Percentiles rank a stretch among this genome's conserved stretches.
Conservation (phyloP, 1,284 basidiomycete species). For the Calocybe gambosa region DNA sequence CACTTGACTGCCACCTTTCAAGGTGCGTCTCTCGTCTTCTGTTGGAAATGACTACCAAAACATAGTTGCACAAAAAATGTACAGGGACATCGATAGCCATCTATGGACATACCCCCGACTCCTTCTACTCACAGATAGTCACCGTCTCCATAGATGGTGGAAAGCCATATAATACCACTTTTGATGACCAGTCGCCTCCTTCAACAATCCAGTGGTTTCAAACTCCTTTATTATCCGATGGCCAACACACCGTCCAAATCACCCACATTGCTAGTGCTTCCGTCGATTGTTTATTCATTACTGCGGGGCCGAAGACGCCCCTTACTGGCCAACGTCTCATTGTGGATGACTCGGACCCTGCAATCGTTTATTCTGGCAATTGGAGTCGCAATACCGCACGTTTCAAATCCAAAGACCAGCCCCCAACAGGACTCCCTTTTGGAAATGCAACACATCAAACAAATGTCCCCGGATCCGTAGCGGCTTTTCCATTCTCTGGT, state of each 20-base stretch:
- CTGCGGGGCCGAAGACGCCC: conserved; percentile 7
- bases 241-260: conserved; percentile 4
- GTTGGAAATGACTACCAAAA: not conserved
- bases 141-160: conserved; percentile 7
- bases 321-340: conserved; percentile 6
- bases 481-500: conserved; percentile 6
- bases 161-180: not conserved
- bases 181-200: conserved; percentile 3
- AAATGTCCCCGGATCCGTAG: not conserved
- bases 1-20: conserved; percentile 3
- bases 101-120: conserved; percentile 4
- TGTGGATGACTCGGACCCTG: conserved; percentile 7
- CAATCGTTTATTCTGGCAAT: conserved; percentile 3
- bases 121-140: conserved; percentile 2
- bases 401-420: not conserved
- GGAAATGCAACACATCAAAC: conserved; percentile 3
- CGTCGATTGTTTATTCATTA: conserved; percentile 6
- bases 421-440: not conserved
- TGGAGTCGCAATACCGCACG: conserved; percentile 4
- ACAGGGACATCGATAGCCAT: conserved; percentile 5
- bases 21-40: conserved; percentile 1
- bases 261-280: conserved; percentile 6
- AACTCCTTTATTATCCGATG: conserved; percentile 3
- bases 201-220: conserved; percentile 8
- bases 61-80: not conserved